A percentile compares a stretch with the other conserved stretches of the same genome.
Evolutionary conservation across 441 rosid species (phyloP).

Genomic region (Populus hybrid): DNA sequence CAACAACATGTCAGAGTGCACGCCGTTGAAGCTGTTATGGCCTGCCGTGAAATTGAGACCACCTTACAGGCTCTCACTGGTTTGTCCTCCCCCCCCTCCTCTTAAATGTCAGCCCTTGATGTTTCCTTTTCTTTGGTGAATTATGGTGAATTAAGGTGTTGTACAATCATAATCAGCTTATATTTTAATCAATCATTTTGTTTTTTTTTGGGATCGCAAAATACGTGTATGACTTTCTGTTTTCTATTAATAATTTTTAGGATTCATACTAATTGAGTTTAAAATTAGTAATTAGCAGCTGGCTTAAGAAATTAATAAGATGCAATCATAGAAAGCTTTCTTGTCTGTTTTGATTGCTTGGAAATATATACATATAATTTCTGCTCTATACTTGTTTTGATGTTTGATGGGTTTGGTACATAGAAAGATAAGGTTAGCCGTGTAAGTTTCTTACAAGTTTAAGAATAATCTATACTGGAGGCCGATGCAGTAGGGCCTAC

Average conservation of each 20-base stretch:
- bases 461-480: slow-evolving; percentile 13
- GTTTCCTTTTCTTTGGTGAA: not conserved
- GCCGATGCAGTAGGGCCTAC: slow-evolving; percentile 45
- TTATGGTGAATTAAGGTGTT: not conserved
- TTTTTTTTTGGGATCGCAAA: not conserved
- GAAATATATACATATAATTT: not conserved
- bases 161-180: slow-evolving; percentile 5
- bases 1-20: slow-evolving; percentile 98
- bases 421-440: slow-evolving; percentile 5
- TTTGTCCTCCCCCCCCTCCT: slow-evolving; percentile 20
- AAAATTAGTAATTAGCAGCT: not conserved
- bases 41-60: slow-evolving; percentile 93
- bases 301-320: not conserved
- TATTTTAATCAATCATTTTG: not conserved
- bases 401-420: slow-evolving; percentile 27
- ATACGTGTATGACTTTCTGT: not conserved
- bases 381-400: not conserved
- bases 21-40: slow-evolving; percentile 98
- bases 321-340: slow-evolving; percentile 3
- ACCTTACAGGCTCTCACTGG: slow-evolving; percentile 91
- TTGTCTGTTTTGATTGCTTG: not conserved
- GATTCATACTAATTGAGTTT: no score
- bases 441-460: slow-evolving; percentile 22
- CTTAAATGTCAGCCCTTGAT: not conserved
- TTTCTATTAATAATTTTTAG: not conserved